Base-by-base conservation (phyloP, 768 basidiomycete species). In the Lentinula detonsa region DNA sequence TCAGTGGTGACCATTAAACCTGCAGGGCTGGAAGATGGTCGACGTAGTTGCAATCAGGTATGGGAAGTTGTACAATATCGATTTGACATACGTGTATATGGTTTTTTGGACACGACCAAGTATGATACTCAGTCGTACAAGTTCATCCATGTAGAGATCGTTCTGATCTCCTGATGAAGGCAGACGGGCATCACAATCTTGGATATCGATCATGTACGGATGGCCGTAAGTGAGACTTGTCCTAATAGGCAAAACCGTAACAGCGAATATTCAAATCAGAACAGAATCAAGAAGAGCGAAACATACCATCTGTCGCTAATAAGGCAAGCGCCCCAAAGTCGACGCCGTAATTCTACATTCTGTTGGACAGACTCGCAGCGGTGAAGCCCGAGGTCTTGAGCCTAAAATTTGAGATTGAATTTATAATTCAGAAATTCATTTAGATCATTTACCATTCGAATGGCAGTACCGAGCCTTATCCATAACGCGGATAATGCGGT, bases 361-460 rank as follows among this genome's bases (percentile, higher is more conserved):
- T 88, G 87, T 66, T 86, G 90, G 46, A 89, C 86, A 0, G 89
- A 87, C 71, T 95, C 93, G 49, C 95, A 92, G 28, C 97, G 85
- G 72, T 98, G 96, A 55, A 99, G 74, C 3, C 97, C 97, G 33
- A 99, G 80, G 70, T 98, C 96, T 76, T 99, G 97, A 4, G 96
- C 97, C 95, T 94, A 64, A 61, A 54, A 63, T 33, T 52, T 33
- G 43, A 46, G 5, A n/a, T 61, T 49, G 21, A 21, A 18, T n/a
- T 37, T 21, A 53, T 31, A 39, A 56, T 51, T 52, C 16, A 52
- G 65, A 28, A 43, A 33, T 48, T 58, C 46, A 15, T 16, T 5
- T 46, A 18, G 8, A 55, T 62, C n/a, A 75, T 85, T 66, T 61
- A 91, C 90, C 96, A 98, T 94, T 66, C 95, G 82, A 64, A 95